A percentile compares a stretch with the other conserved stretches of the same genome.
Evolutionary conservation across 495 filamentous ascomycete genomes (phyloP).

Genomic region (Podospora conica): DNA sequence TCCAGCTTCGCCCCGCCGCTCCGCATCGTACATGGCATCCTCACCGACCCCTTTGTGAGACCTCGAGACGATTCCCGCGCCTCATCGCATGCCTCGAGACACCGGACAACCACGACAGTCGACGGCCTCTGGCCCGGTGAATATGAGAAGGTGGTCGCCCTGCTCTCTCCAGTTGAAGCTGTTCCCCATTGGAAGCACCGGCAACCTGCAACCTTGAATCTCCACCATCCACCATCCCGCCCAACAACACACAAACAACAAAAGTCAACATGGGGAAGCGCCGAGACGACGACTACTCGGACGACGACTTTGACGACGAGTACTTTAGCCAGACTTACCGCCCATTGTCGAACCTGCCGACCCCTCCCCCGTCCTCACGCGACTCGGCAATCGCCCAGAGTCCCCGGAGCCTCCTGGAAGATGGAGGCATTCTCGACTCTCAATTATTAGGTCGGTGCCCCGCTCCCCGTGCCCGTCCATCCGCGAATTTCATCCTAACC

Average conservation of each 20-base stretch:
- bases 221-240: neutral
- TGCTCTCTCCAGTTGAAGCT: constrained; percentile 20
- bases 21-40: neutral
- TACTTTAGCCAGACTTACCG: constrained; percentile 53
- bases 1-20: constrained; percentile 1
- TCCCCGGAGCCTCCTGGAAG: constrained; percentile 35
- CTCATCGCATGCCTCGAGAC: constrained; percentile 10
- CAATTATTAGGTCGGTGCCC: constrained; percentile 41
- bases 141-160: constrained; percentile 32
- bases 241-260: neutral
- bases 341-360: constrained; percentile 55
- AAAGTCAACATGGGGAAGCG: constrained; percentile 19
- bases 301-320: constrained; percentile 47
- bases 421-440: constrained; percentile 37
- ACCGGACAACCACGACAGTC: neutral
- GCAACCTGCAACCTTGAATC: constrained; percentile 29
- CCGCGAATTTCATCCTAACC: constrained; percentile 1
- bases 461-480: neutral
- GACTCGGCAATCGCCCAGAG: constrained; percentile 36
- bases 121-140: constrained; percentile 5
- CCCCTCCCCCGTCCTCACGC: constrained; percentile 48
- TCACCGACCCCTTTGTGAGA: constrained; percentile 6
- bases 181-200: constrained; percentile 29
- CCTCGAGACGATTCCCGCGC: neutral
- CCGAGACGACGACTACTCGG: constrained; percentile 27